Evolutionary conservation across 495 filamentous ascomycete species (phyloP).

Genomic region (Hyphodiscus hymeniophilus): DNA sequence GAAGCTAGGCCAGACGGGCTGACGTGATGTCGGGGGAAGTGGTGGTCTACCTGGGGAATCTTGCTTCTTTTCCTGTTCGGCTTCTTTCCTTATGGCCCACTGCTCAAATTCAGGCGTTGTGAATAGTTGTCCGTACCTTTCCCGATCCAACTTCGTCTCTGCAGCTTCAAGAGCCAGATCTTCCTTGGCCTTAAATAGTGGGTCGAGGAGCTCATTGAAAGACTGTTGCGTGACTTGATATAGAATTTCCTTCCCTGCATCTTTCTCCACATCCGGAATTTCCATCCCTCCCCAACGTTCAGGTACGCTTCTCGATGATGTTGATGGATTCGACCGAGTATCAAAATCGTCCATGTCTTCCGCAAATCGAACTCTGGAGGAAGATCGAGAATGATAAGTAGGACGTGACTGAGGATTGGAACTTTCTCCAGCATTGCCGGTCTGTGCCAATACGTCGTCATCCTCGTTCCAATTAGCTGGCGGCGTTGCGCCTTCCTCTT

Average conservation of each 20-base stretch:
- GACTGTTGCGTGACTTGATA: constrained; percentile 86
- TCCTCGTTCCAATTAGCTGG: constrained; percentile 60
- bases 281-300: constrained; percentile 81
- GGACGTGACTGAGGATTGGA: constrained; percentile 22
- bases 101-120: constrained; percentile 36
- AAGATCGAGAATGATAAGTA: constrained; percentile 68
- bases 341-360: constrained; percentile 69
- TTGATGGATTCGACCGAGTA: constrained; percentile 67
- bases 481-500: constrained; percentile 61
- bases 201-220: constrained; percentile 84
- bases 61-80: not conserved
- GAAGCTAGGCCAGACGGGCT: constrained; percentile 15
- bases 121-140: constrained; percentile 39
- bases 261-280: constrained; percentile 69
- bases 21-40: not conserved
- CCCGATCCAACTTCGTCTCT: constrained; percentile 53
- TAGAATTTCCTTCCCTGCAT: constrained; percentile 79
- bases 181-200: constrained; percentile 75
- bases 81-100: constrained; percentile 13
- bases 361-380: constrained; percentile 76
- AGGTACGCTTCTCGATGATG: constrained; percentile 70
- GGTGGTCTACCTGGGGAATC: not conserved
- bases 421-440: constrained; percentile 26
- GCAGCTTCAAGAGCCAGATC: constrained; percentile 62
- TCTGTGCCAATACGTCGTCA: constrained; percentile 44